phyloP scores from a whole-genome alignment of 208 protist genomes.

The Herpetomonas samuelpessoai region DNA sequence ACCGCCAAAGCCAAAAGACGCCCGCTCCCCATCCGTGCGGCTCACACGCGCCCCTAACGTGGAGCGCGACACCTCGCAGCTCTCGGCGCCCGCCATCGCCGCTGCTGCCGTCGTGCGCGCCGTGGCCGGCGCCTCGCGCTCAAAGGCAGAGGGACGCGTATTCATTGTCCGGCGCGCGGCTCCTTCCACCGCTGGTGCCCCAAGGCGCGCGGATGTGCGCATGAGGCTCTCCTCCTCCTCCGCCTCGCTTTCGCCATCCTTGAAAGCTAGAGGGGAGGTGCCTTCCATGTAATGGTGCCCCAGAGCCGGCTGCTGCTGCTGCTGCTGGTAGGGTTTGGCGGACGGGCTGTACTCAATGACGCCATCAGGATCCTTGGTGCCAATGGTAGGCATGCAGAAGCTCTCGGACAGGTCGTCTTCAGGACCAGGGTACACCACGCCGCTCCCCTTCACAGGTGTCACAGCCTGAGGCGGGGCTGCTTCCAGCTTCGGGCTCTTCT shows the following conservation, averaged over 20 bases:
- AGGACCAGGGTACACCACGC: background rate
- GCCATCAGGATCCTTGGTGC: background rate
- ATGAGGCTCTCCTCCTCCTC: background rate
- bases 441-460: background rate
- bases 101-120: slow-evolving; percentile 8
- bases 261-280: background rate
- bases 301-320: background rate
- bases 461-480: background rate
- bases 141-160: slow-evolving; percentile 5
- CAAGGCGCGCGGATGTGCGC: too few species aligned
- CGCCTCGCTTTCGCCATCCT: background rate
- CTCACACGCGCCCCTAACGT: slow-evolving; percentile 1
- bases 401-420: background rate
- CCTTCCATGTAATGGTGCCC: background rate
- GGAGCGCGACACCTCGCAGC: background rate
- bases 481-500: background rate
- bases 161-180: too few species aligned
- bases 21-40: slow-evolving; percentile 3
- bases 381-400: background rate
- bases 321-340: background rate
- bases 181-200: background rate
- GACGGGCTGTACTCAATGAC: background rate
- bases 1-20: background rate
- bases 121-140: slow-evolving; percentile 13
- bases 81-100: background rate